Conservation (phyloP, 495 filamentous ascomycete species). For the Collariella sp. region DNA sequence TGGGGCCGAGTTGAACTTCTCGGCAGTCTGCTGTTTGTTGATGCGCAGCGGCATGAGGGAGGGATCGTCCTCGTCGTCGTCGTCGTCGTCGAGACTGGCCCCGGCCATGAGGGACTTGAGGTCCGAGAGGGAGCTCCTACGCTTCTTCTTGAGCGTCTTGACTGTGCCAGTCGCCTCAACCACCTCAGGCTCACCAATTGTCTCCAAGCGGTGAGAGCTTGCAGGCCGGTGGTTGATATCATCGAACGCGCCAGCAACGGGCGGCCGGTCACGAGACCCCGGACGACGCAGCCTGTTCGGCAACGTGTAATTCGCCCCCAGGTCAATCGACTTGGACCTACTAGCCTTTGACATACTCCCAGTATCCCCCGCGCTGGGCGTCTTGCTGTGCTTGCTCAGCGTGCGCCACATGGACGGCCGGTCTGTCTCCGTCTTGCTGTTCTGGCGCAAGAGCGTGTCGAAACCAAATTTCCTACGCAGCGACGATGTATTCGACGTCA, state of each 20-base stretch:
- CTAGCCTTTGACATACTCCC: conserved; percentile 52
- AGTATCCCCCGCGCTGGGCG: conserved; percentile 45
- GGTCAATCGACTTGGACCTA: conserved; percentile 77
- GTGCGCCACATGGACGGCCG: conserved; percentile 76
- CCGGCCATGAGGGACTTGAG: conserved; percentile 54
- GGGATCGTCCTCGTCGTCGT: neutral
- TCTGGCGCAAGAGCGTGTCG: conserved; percentile 63
- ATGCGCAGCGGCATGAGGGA: conserved; percentile 36
- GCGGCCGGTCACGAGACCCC: conserved; percentile 56
- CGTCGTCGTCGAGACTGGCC: conserved; percentile 39
- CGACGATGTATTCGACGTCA: conserved; percentile 66
- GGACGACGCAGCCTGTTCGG: conserved; percentile 49
- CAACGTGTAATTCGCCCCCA: conserved; percentile 43
- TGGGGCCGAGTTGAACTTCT: conserved; percentile 46
- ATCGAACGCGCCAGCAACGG: conserved; percentile 54
- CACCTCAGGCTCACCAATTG: conserved; percentile 43
- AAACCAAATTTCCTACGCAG: conserved; percentile 76
- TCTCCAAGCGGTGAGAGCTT: conserved; percentile 40
- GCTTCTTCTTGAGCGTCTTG: conserved; percentile 58
- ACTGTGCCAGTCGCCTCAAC: conserved; percentile 23
- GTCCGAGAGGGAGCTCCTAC: conserved; percentile 88
- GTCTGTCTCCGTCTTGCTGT: conserved; percentile 62
- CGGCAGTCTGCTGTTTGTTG: conserved; percentile 51
- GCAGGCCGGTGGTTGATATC: conserved; percentile 36
- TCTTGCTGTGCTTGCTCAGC: conserved; percentile 71